phyloP scores from a whole-genome alignment of 176 grass and related monocot species.

The Zoysia pacifica region DNA sequence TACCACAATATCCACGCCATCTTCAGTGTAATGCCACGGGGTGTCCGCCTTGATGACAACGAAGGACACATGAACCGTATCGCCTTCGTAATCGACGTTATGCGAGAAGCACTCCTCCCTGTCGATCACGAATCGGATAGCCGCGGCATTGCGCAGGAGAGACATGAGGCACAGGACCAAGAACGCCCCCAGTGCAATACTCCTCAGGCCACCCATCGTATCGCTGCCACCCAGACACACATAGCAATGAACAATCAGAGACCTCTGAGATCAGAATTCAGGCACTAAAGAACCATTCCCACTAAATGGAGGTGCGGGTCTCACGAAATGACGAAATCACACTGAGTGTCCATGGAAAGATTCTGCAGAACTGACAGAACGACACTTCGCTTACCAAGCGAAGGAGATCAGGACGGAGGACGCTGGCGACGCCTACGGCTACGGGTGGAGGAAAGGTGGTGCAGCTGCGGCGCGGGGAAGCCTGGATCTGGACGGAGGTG shows the following conservation, averaged over 20 bases:
- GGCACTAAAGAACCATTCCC: neutral
- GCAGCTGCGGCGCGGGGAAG: neutral
- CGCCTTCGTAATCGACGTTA: conserved; percentile 76
- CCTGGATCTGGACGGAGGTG: conserved; percentile 26
- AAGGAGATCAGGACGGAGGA: neutral
- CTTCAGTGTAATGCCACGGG: conserved; percentile 84
- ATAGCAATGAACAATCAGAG: conserved; percentile 17
- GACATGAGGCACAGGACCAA: conserved; percentile 37
- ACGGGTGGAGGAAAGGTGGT: neutral
- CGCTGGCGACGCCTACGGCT: neutral
- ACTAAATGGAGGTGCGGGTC: neutral
- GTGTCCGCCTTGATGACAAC: conserved; percentile 91
- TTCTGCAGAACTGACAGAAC: neutral
- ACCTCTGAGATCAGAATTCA: neutral
- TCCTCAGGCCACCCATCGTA: conserved; percentile 50
- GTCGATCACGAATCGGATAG: conserved; percentile 91
- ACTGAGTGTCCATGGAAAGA: neutral
- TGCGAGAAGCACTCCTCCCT: conserved; percentile 95
- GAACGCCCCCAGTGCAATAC: conserved; percentile 33
- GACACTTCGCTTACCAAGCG: neutral
- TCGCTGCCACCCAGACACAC: conserved; percentile 4
- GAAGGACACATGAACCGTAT: conserved; percentile 80
- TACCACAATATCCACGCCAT: conserved; percentile 96
- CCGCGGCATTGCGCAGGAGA: conserved; percentile 39
- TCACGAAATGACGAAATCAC: no score